phyloP scores from a whole-genome alignment of 1,284 basidiomycete genomes.

The Tranzscheliella williamsii region DNA sequence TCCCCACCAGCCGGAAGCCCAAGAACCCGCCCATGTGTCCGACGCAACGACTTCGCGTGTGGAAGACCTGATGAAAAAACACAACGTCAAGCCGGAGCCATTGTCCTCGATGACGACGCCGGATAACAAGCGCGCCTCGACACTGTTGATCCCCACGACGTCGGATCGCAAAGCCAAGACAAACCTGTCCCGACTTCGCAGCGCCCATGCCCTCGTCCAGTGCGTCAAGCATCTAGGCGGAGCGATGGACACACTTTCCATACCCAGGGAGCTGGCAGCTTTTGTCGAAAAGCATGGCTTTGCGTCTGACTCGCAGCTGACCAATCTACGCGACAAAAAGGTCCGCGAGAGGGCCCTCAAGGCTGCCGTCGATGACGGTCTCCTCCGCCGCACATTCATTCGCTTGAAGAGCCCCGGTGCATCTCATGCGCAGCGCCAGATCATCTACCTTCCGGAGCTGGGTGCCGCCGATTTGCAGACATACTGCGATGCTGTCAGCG shows the following conservation, averaged over 20 bases:
- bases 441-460: conserved; percentile 27
- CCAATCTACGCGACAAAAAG: conserved; percentile 26
- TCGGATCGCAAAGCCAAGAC: conserved; percentile 20
- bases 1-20: no score
- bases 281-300: conserved; percentile 27
- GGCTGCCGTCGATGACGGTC: conserved; percentile 11
- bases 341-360: conserved; percentile 23
- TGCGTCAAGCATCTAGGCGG: conserved; percentile 30
- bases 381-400: conserved; percentile 27
- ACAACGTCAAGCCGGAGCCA: no score
- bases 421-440: conserved; percentile 8
- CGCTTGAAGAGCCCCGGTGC: conserved; percentile 15
- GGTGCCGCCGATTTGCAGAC: conserved; percentile 13
- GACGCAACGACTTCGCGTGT: no score
- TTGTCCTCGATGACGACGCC: no score
- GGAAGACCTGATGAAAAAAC: no score
- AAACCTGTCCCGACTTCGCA: conserved; percentile 28
- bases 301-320: conserved; percentile 23
- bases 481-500: conserved; percentile 21
- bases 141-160: not conserved
- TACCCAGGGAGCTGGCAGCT: conserved; percentile 16
- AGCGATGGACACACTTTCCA: conserved; percentile 25
- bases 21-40: no score
- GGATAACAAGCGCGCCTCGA: no score
- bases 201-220: conserved; percentile 19